Base-by-base conservation (phyloP, 2,329 filamentous ascomycete species). In the Scorias spongiosa region DNA sequence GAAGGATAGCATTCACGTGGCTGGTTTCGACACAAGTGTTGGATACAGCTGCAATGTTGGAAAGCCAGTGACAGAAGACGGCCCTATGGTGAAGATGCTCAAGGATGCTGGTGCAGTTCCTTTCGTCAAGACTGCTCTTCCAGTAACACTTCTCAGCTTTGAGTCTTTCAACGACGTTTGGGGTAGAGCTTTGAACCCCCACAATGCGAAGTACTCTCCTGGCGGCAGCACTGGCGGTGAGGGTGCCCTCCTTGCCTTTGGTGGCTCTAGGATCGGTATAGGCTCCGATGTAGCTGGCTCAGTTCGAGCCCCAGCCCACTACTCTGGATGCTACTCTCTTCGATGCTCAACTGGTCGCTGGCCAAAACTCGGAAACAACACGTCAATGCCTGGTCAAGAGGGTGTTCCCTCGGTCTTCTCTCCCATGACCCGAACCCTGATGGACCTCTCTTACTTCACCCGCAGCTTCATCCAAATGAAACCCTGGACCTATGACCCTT, bases 371-470 rank as follows among this genome's bases (percentile, higher is more conserved):
- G 86, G 86, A 9, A 79, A 86, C 59, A 76, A 75, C 48, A 94
- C 88, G 0, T 88, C 82, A 54, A 94, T 94, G 86, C 78, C 84
- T 0, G 89, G 89, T 0, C 87, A 95, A 59, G 89, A 95, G 58
- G 88, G 87, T 1, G 78, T 95, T 29, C 79, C 85, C 1, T 84
- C 81, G 49, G 86, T 94, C 15, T 94, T 88, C 64, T 89, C 84
- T 46, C 88, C 88, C 5, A 95, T 96, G 89, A 77, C 88, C 2
- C 75, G 87, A 43, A 94, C 87, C 0, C 64, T 94, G 46, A 75
- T 79, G 49, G 88, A 95, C 57, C 66, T 95, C 48, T 74, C 73
- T 1, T 94, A 93, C 65, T 95, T 95, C 61, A 84, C 84, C 2
- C 77, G 78, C 42, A 75, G 78, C 7, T 67, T 95, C 44, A 75